Percentiles rank a stretch among this genome's conserved stretches.
phyloP scores from a whole-genome alignment of 2,329 filamentous ascomycete species.

The Cercospora berteroae region DNA sequence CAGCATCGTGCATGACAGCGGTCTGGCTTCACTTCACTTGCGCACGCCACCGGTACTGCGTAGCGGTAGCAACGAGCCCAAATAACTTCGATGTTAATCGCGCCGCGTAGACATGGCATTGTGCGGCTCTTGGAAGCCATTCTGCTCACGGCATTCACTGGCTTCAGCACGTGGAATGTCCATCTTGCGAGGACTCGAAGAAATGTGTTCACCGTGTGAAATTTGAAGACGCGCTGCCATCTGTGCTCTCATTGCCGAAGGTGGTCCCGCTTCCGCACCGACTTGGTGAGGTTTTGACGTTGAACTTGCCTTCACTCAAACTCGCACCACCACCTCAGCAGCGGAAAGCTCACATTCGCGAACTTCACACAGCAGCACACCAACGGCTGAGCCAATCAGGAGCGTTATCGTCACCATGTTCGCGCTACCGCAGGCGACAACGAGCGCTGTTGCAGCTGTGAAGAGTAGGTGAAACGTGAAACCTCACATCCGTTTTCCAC shows the following conservation, averaged over 20 bases:
- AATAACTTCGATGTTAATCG: neutral
- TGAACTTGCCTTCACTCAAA: neutral
- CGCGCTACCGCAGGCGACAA: conserved; percentile 17
- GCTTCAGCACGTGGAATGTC: neutral
- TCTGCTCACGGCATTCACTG: neutral
- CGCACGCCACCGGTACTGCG: neutral
- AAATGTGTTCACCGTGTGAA: neutral
- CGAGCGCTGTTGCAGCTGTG: conserved; percentile 4
- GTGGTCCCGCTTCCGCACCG: neutral
- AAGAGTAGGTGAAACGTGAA: neutral
- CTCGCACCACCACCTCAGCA: neutral
- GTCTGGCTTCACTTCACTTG: neutral
- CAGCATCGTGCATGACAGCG: neutral
- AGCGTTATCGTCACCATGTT: conserved; percentile 11
- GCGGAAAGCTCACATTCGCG: neutral
- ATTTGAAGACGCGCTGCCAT: neutral
- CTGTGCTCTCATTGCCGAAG: neutral
- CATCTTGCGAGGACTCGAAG: neutral
- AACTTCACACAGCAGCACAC: neutral
- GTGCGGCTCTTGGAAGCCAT: neutral
- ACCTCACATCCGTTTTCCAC: conserved; percentile 9
- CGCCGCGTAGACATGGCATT: neutral
- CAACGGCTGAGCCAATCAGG: neutral
- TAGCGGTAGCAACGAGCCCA: neutral
- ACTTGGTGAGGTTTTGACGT: neutral